Evolutionary conservation across 2,329 filamentous ascomycete species (phyloP).

Genomic region (Magnaporthiopsis incrustans): DNA sequence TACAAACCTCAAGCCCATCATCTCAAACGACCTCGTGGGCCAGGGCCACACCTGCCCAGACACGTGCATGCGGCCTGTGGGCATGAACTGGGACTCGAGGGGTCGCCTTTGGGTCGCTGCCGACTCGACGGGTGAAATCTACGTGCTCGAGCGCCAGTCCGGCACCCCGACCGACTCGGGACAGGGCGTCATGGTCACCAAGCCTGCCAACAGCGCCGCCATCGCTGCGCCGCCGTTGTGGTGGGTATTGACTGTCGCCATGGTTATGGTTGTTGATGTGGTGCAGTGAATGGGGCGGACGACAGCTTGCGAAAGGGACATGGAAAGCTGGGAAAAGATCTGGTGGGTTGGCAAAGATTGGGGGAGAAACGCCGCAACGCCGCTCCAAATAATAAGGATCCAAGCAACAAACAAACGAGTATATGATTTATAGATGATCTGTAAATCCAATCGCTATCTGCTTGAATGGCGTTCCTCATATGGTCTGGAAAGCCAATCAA

Average conservation of each 20-base stretch:
- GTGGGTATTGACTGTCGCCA: not conserved
- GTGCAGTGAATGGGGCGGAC: not conserved
- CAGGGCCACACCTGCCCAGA: constrained; percentile 39
- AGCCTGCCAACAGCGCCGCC: constrained; percentile 1
- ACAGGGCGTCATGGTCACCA: constrained; percentile 14
- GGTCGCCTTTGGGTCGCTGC: constrained; percentile 53
- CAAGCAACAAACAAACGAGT: not conserved
- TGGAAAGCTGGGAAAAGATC: too few relatives aligned
- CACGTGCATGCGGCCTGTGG: constrained; percentile 54
- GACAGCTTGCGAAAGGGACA: too few relatives aligned
- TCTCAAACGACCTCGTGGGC: constrained; percentile 39
- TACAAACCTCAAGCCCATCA: constrained; percentile 40
- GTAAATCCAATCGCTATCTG: not conserved
- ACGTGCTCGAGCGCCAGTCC: constrained; percentile 32
- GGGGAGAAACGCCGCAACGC: too few relatives aligned
- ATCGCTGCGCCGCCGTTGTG: not conserved
- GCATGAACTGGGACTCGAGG: constrained; percentile 39
- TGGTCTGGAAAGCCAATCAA: not conserved
- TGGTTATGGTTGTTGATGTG: not conserved
- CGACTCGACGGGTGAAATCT: constrained; percentile 58
- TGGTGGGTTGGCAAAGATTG: not conserved
- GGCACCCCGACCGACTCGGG: constrained; percentile 10
- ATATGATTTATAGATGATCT: not conserved
- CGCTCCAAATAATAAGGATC: too few relatives aligned
- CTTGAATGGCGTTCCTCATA: not conserved